Evolutionary conservation across 1,284 basidiomycete genomes (phyloP), one percentile per base, ranked within the genome.

Genomic region (Cutaneotrichosporon spelunceum): DNA sequence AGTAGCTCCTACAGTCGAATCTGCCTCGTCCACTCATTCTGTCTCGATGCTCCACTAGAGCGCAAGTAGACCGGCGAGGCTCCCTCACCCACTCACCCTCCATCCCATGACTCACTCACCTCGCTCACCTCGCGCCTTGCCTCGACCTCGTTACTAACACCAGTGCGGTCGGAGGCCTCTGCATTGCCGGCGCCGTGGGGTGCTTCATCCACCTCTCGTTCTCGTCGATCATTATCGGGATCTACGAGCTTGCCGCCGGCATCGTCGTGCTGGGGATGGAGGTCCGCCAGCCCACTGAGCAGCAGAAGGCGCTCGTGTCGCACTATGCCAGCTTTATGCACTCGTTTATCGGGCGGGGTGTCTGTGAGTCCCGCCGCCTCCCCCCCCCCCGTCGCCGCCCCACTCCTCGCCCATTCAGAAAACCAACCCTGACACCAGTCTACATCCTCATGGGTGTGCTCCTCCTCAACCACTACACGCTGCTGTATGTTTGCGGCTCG

Each of bases 281-380:
- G 57, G 45, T 78, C 13, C 69, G 72, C 29, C 48, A 71, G 8
- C 74, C 74, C 0, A 77, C 73, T 3, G 75, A 76, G 58, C 70
- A 77, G 55, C 76, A 79, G 26, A 75, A 76, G 61, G 64, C 64
- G 14, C 58, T 78, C n/a, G 65, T 80, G 4, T 70, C 77, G 63
- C 67, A 69, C 44, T 80, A 79, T 68, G 79, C 79, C 27, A 74
- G 72, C 56, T 80, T 80, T 63, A 73, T 80, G 73, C 78, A 79
- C 64, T 75, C 72, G 8, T 80, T 79, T 65, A 58, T 76, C 33
- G 79, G 79, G 14, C 72, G 79, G 49, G 79, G 79, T 53, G 77
- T 78, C 48, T 78, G 78, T 79, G 64, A 76, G 77, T 78, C 33
- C 2, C 9, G 10, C 27, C 39, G 16, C 19, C 3, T 14, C 39